Conservation (phyloP, 2,329 filamentous ascomycete genomes). For the Emmonsia crescens region DNA sequence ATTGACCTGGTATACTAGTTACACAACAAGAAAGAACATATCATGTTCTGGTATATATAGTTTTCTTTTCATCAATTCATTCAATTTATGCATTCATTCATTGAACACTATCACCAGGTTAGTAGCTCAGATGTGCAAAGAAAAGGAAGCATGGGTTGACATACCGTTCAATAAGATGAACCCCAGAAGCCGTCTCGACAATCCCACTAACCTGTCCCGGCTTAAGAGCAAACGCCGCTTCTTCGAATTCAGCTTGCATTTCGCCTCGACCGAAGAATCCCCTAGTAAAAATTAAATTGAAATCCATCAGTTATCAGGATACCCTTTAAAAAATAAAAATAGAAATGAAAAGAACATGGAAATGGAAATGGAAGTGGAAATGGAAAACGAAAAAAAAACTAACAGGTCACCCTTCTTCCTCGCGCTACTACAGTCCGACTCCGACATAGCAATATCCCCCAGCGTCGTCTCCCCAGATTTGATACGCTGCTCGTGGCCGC, state of each 20-base stretch:
- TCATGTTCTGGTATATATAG: neutral
- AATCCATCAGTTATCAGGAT: conserved; percentile 5
- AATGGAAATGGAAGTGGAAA: neutral
- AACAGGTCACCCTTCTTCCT: conserved; percentile 83
- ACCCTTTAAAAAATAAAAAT: neutral
- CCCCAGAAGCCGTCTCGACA: conserved; percentile 83
- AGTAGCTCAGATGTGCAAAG: neutral
- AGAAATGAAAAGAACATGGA: neutral
- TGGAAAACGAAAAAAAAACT: conserved; percentile 22
- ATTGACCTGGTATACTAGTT: conserved; percentile 2
- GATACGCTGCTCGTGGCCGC: conserved; percentile 66
- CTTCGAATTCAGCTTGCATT: conserved; percentile 99
- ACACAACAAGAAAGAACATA: neutral
- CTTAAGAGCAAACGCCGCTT: conserved; percentile 82
- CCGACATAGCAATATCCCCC: conserved; percentile 73
- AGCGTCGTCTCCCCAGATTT: conserved; percentile 56
- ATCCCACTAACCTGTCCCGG: conserved; percentile 77
- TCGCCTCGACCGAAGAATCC: conserved; percentile 90
- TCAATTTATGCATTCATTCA: too few relatives aligned
- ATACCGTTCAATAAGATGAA: conserved; percentile 93
- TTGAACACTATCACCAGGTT: neutral
- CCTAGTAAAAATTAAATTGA: conserved; percentile 27
- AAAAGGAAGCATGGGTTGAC: conserved; percentile 14
- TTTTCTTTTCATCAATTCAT: neutral
- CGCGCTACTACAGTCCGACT: conserved; percentile 93